Percentiles rank a stretch among this genome's conserved stretches.
Evolutionary conservation across 1,284 basidiomycete genomes (phyloP).

Genomic region (Crucibulum parvulum): DNA sequence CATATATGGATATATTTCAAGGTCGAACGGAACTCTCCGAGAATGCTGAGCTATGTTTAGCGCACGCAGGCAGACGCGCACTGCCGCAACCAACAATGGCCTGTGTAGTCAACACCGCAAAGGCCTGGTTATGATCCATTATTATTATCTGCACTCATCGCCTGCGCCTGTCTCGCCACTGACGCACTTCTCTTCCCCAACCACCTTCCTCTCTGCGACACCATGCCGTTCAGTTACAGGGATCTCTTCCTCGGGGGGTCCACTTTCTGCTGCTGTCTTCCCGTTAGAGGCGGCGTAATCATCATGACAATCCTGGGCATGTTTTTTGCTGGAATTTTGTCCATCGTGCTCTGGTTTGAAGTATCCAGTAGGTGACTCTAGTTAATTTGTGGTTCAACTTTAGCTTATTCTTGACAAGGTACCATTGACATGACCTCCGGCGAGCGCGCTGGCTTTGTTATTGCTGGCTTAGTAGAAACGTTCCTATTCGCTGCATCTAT

Average conservation of each 20-base stretch:
- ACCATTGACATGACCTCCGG: constrained; percentile 41
- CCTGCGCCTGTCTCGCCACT: background rate
- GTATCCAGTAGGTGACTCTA: constrained; percentile 51
- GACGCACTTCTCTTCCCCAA: background rate
- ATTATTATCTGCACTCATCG: background rate
- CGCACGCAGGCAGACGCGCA: no score
- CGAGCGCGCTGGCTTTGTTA: constrained; percentile 50
- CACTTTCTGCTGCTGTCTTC: constrained; percentile 68
- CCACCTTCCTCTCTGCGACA: background rate
- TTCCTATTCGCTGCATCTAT: constrained; percentile 57
- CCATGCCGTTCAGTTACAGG: constrained; percentile 49
- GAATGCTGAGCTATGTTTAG: no score
- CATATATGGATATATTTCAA: no score
- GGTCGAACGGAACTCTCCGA: no score
- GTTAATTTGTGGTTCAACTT: background rate
- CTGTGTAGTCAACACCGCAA: no score
- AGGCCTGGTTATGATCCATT: no score
- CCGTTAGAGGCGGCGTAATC: constrained; percentile 67
- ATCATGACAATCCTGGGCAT: constrained; percentile 58
- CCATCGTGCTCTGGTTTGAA: constrained; percentile 65
- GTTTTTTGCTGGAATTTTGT: constrained; percentile 55
- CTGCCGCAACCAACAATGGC: no score
- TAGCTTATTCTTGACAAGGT: constrained; percentile 16
- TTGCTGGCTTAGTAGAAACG: constrained; percentile 57
- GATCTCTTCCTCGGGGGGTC: constrained; percentile 49